phyloP scores from a whole-genome alignment of 306 rosid genomes.

The Ochetophila trinervis region DNA sequence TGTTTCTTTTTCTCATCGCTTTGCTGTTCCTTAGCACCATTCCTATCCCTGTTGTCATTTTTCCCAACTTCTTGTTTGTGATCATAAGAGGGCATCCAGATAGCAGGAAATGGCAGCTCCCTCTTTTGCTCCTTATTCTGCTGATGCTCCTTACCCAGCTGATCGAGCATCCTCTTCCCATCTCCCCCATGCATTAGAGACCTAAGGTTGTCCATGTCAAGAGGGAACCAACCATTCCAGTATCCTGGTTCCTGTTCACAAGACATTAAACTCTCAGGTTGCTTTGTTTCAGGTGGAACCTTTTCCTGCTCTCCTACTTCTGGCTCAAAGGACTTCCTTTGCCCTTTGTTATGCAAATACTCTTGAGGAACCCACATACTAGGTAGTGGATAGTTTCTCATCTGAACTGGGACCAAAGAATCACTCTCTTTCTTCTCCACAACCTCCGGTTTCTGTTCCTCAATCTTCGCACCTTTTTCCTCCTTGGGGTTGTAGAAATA shows the following conservation, averaged over 20 bases:
- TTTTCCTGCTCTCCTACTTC: slow-evolving; percentile 29
- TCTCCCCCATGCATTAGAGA: slow-evolving; percentile 28
- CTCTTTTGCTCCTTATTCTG: slow-evolving; percentile 16
- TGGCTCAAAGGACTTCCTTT: slow-evolving; percentile 4
- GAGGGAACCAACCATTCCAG: slow-evolving; percentile 50
- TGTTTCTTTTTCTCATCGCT: slow-evolving; percentile 20
- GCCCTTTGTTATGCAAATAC: slow-evolving; percentile 26
- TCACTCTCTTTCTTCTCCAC: slow-evolving; percentile 34
- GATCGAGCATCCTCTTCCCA: slow-evolving; percentile 21
- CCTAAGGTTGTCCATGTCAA: slow-evolving; percentile 27
- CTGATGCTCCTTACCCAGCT: slow-evolving; percentile 10
- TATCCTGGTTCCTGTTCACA: slow-evolving; percentile 25
- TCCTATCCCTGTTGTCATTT: slow-evolving; percentile 15
- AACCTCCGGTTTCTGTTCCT: slow-evolving; percentile 44
- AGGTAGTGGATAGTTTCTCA: slow-evolving; percentile 40
- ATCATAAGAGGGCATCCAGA: slow-evolving; percentile 62
- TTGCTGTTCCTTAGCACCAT: slow-evolving; percentile 15
- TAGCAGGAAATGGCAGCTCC: slow-evolving; percentile 47
- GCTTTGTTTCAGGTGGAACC: slow-evolving; percentile 8
- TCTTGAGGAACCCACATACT: slow-evolving; percentile 52
- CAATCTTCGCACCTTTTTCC: slow-evolving; percentile 41
- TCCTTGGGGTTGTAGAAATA: slow-evolving; percentile 33
- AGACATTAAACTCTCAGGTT: slow-evolving; percentile 9
- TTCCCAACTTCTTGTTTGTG: slow-evolving; percentile 31
- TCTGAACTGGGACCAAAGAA: slow-evolving; percentile 34